Base-by-base conservation (phyloP, 148 eudicot species). In the Rhododendron molle region DNA sequence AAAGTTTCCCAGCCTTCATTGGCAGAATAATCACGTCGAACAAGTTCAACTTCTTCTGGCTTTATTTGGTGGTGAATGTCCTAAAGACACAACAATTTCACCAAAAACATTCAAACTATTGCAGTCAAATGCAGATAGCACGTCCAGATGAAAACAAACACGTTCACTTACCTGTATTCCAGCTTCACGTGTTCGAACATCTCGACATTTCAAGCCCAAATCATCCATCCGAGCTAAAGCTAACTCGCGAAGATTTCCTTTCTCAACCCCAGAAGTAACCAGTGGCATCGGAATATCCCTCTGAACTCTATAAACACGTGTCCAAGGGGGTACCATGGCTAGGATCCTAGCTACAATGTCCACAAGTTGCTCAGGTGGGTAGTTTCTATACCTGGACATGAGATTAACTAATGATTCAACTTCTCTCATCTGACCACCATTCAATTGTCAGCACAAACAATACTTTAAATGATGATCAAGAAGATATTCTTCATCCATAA, bases 1-100 rank as follows among this genome's bases (percentile, higher is more conserved):
- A 97, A 97, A 81, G 98, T 95, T 90, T 97, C 99, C 99, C 99
- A 97, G 80, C 99, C 99, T 89, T 97, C 98, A 90, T 97, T 97
- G 73, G 99, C 99, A 30, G 96, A 87, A 89, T 97, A 97, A 88
- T 97, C 99, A 89, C 99, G 98, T 76, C 99, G 98, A 88, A 97
- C 95, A 67, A 97, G 98, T 90, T 93, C 93, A 72, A 97, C 99
- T 88, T 97, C 99, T 77, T 93, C 99, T 84, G 99, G 99, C 89
- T 73, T 94, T 87, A 97, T 97, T 86, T 95, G 90, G 95, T 97
- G 93, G 88, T 97, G 98, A 89, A 97, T 97, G 85, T 97, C 99
- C 99, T 97, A 87, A 46, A 88, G 46, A 82, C 34, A 85, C n/a
- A 23, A 34, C 28, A 43, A 84, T 26, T 44, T 2, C 10, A 43